Base-by-base conservation (phyloP, 371 early-diverging fungal genomes). In the Actinomortierella wolfii region DNA sequence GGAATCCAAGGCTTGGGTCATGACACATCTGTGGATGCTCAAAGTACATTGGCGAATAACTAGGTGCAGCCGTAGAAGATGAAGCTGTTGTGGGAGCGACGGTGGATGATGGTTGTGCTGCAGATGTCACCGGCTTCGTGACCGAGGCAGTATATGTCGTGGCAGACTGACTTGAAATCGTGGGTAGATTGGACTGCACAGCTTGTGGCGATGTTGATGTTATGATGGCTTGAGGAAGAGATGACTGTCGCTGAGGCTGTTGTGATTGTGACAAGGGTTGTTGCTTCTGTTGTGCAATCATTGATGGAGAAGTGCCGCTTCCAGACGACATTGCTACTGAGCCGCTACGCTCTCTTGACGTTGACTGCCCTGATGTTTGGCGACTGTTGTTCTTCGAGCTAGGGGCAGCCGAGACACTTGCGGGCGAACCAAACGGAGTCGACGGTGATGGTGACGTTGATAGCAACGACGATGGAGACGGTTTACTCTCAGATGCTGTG, bases 21-120 rank as follows among this genome's bases (percentile, higher is more conserved):
- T 49, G 71, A 39, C 71, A 70, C 65, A 70, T 70, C 20, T 51
- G 57, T 29, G 65, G 61, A 21, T 61, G 61, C 25, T 64, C 34
- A 34, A 34, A 34, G 34, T 34, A 34, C 34, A 34, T 34, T 34
- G 34, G 34, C 11, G 34, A 34, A 34, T 34, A 34, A 11, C 34
- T 34, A 11, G 34, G 34, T 40, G 23, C 15, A 40, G 17, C 7
- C 15, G 48, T 25, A 34, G 54, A 21, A 21, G 58, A 42, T 13
- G 48, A 24, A 1, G 69, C 25, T n/a, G 55, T 25, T 39, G 48
- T 55, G 13, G 70, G 54, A 17, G 47, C 23, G 41, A 60, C 57
- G 7, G 43, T 47, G 28, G 61, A 26, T 3, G 56, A 26, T 20
- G 59, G 24, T 26, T 54, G 14, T 15, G 49, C 14, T 5, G 49